A percentile compares a stretch with the other conserved stretches of the same genome.
Evolutionary conservation across 345 rosid species (phyloP).

Genomic region (Sonneratia caseolaris): DNA sequence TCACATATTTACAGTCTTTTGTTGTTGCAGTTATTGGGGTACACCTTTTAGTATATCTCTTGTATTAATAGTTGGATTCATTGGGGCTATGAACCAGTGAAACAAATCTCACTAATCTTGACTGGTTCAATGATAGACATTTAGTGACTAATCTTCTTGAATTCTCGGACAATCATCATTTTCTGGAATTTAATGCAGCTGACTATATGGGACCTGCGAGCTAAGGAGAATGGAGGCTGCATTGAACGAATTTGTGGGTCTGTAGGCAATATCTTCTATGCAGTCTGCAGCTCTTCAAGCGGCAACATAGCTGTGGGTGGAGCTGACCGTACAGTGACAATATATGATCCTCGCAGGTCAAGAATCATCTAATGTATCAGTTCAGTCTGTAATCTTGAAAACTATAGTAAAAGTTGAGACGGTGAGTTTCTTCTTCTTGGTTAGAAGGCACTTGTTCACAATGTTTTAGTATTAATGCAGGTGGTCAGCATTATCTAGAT

Average conservation of each 20-base stretch:
- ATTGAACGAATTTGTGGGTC: constrained; percentile 49
- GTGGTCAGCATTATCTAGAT: constrained; percentile 51
- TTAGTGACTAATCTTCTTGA: neutral
- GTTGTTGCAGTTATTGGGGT: neutral
- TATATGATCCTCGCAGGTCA: constrained; percentile 75
- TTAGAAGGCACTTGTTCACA: neutral
- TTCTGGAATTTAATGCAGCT: constrained; percentile 30
- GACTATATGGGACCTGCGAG: constrained; percentile 52
- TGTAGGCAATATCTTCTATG: constrained; percentile 40
- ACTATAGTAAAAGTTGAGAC: neutral
- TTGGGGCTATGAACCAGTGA: neutral
- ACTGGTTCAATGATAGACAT: neutral
- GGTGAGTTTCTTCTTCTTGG: neutral
- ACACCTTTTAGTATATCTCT: neutral
- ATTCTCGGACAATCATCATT: neutral
- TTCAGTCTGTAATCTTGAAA: neutral
- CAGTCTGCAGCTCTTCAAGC: constrained; percentile 45
- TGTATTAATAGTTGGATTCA: neutral
- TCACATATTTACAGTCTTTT: neutral
- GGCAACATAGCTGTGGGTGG: constrained; percentile 58
- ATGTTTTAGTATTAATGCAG: constrained; percentile 19
- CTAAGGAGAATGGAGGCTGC: constrained; percentile 65
- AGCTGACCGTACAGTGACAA: constrained; percentile 53
- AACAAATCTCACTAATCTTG: neutral
- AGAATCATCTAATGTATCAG: neutral